These are phyloP conservation scores for Cordyceps cicadae DNA, from an alignment of 2,329 filamentous ascomycete genomes.

Conservation along the genomic window DNA sequence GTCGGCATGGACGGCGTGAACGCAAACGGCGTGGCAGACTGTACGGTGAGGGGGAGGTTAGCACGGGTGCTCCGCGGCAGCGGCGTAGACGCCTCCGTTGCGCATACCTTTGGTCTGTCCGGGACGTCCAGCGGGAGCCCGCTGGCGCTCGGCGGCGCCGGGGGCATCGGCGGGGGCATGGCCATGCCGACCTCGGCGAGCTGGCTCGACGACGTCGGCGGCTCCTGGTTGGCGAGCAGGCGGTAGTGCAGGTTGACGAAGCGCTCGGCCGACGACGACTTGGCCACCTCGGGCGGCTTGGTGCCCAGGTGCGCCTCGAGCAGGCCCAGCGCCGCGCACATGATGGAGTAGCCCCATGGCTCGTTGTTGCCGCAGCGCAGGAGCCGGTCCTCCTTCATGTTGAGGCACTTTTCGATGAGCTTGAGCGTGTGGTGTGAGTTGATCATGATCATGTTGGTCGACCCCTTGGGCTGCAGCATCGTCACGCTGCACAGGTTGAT, in stretches of 20 bases:
- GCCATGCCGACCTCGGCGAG: conserved; percentile 26
- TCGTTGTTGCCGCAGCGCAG: conserved; percentile 56
- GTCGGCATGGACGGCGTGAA: conserved; percentile 29
- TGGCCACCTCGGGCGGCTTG: conserved; percentile 49
- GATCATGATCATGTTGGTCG: conserved; percentile 55
- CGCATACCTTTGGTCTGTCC: conserved; percentile 32
- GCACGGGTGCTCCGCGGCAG: not conserved
- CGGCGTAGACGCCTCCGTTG: no score
- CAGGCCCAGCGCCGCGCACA: conserved; percentile 52
- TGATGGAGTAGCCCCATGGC: conserved; percentile 56
- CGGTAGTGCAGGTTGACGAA: conserved; percentile 53
- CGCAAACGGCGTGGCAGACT: conserved; percentile 36
- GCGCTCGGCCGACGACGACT: conserved; percentile 49
- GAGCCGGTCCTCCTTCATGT: conserved; percentile 53
- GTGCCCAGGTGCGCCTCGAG: conserved; percentile 51
- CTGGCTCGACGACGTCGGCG: conserved; percentile 14
- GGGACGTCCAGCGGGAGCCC: conserved; percentile 27
- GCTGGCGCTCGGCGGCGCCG: conserved; percentile 13
- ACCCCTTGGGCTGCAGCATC: conserved; percentile 50
- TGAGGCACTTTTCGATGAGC: conserved; percentile 53
- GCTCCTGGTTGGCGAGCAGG: conserved; percentile 46
- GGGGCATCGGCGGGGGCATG: conserved; percentile 18
- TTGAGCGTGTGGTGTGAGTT: conserved; percentile 52
- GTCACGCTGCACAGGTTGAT: conserved; percentile 55
- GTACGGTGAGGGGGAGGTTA: conserved; percentile 21